A percentile compares a stretch with the other conserved stretches of the same genome.
Conservation (phyloP, 345 rosid genomes). For the Triadica sebifera region DNA sequence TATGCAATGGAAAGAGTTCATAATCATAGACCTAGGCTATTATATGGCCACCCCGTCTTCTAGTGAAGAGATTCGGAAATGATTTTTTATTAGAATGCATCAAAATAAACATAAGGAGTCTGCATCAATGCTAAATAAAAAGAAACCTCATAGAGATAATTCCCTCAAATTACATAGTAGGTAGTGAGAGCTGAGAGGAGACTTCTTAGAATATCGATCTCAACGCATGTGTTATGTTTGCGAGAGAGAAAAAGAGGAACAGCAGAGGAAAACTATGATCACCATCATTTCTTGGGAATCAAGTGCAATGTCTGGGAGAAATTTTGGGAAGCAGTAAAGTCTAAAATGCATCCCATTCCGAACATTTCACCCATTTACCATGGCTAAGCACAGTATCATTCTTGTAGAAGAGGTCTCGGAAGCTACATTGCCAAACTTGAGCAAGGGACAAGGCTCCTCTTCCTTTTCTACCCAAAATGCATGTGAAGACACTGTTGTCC, state of each 20-base stretch:
- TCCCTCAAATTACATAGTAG: not conserved
- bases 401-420: conserved; percentile 32
- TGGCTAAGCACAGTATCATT: conserved; percentile 17
- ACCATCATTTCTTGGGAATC: not conserved
- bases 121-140: not conserved
- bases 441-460: conserved; percentile 41
- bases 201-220: not conserved
- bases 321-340: conserved; percentile 18
- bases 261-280: too few relatives aligned
- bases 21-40: too few relatives aligned
- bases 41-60: too few relatives aligned
- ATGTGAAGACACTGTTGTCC: not conserved
- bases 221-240: not conserved
- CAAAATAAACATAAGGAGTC: too few relatives aligned
- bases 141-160: not conserved
- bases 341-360: conserved; percentile 4
- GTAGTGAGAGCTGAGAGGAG: not conserved
- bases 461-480: conserved; percentile 7
- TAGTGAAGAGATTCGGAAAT: too few relatives aligned
- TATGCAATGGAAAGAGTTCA: too few relatives aligned
- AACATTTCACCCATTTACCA: conserved; percentile 15
- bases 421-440: conserved; percentile 30
- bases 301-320: conserved; percentile 12
- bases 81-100: too few relatives aligned
- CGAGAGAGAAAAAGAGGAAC: too few relatives aligned